Conservation (phyloP, 73 alveolate species). For the Blepharisma stoltei region DNA sequence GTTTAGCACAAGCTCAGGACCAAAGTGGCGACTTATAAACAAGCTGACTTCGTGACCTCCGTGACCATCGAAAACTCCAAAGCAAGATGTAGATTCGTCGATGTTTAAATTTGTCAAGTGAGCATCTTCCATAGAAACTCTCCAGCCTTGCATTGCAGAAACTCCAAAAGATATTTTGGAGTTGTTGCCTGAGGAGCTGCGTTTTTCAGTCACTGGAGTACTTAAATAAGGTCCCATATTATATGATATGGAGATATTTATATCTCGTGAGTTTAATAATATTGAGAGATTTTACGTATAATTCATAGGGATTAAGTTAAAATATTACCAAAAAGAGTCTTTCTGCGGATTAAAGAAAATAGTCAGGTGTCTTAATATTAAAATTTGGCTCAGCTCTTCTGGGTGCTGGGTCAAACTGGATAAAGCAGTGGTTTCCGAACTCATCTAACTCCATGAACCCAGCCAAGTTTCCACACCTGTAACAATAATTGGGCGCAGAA, state of each 20-base stretch:
- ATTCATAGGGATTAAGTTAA: too few relatives aligned
- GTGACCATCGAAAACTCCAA: constrained; percentile 96
- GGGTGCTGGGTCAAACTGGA: constrained; percentile 61
- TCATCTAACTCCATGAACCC: constrained; percentile 46
- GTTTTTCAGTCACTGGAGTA: constrained; percentile 47
- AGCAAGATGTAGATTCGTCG: constrained; percentile 62
- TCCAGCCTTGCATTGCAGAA: constrained; percentile 86
- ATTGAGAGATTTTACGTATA: too few relatives aligned
- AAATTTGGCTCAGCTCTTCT: constrained; percentile 55
- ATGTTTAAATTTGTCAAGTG: constrained; percentile 55
- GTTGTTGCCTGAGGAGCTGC: constrained; percentile 41
- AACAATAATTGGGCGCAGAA: constrained; percentile 92
- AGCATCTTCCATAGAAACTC: constrained; percentile 85
- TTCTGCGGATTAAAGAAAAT: constrained; percentile 43
- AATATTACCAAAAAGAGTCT: background rate
- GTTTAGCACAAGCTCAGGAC: constrained; percentile 54
- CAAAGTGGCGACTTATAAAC: constrained; percentile 57
- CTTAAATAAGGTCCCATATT: constrained; percentile 63
- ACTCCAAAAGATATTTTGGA: constrained; percentile 58
- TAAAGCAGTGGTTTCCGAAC: constrained; percentile 33
- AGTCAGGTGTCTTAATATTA: constrained; percentile 63
- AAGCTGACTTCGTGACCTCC: constrained; percentile 92
- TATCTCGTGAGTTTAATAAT: too few relatives aligned
- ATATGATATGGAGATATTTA: background rate
- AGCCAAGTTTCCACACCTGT: constrained; percentile 81